A percentile compares a stretch with the other conserved stretches of the same genome.
Conservation (phyloP, 139 green algal genomes). For the Gonium pectorale region DNA sequence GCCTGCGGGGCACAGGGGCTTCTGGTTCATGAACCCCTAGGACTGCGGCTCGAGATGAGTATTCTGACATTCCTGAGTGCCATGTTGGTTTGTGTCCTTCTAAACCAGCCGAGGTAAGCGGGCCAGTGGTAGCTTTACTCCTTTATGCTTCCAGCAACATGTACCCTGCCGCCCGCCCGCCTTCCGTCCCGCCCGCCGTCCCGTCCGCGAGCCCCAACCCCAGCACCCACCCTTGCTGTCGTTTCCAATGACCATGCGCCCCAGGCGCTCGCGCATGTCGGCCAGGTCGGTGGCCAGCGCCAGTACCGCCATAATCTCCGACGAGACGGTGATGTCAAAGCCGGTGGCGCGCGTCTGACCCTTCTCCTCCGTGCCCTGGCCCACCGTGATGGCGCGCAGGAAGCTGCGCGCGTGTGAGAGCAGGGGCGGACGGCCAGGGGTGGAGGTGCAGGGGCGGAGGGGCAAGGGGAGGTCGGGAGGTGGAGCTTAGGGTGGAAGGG, state of each 20-base stretch:
- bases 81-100: too few relatives aligned
- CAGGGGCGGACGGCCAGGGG: not conserved
- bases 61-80: too few relatives aligned
- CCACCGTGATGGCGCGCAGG: slow-evolving; percentile 90
- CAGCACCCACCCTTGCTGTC: slow-evolving; percentile 60
- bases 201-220: too few relatives aligned
- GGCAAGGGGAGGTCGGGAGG: not conserved
- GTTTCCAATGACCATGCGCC: slow-evolving; percentile 91
- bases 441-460: not conserved
- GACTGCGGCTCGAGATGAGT: too few relatives aligned
- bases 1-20: slow-evolving; percentile 57
- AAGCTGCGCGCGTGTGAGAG: slow-evolving; percentile 54
- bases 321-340: slow-evolving; percentile 96
- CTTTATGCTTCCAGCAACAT: too few relatives aligned
- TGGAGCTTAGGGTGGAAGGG: not conserved
- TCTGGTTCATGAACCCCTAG: too few relatives aligned
- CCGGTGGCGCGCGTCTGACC: slow-evolving; percentile 76
- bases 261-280: slow-evolving; percentile 94
- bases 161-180: too few relatives aligned
- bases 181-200: too few relatives aligned
- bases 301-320: slow-evolving; percentile 99
- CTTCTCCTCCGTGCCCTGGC: slow-evolving; percentile 80
- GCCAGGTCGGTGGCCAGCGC: slow-evolving; percentile 87
- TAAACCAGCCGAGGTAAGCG: too few relatives aligned
- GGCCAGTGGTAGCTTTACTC: too few relatives aligned